Base-by-base conservation (phyloP, 768 basidiomycete species). In the Plicaturopsis crispa region DNA sequence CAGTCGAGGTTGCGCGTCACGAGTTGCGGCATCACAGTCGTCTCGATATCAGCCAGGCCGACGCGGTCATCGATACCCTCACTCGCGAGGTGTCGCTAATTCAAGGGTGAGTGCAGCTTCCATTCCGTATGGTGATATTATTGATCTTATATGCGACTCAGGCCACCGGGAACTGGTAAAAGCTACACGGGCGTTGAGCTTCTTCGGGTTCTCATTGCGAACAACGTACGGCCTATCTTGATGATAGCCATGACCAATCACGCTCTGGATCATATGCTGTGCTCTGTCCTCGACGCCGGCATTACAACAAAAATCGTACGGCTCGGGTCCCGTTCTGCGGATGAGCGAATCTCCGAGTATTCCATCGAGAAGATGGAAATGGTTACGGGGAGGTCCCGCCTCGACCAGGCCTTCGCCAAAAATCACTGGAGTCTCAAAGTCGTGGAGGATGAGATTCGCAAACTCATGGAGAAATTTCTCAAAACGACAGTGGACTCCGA, bases 161-260 rank as follows among this genome's bases (percentile, higher is more conserved):
- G 82, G 32, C 84, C 84, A 18, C 85, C 84, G 1, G 85, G 84
- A 1, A 86, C 84, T 0, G 85, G 84, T 44, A 85, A 82, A 78
- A 78, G 73, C 18, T 84, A 67, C 47, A 82, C 79, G 3, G 82
- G 78, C 1, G 69, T 78, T 4, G 80, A 88, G 51, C 63, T 88
- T 12, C 51, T 88, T 6, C 73, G 80, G 0, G 72, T 84, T 4
- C 60, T 88, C n/a, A 53, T 81, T 4, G 53, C 60, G 1, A 77
- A 73, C 48, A 44, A 64, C 8, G 55, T 78, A 36, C 57, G 62
- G 2, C 81, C 74, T 0, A 76, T 84, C 36, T 14, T 28, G 10
- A 28, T 28, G 26, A 28, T 28, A 28, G 26, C 26, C 26, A 8
- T 28, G 10, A 28, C 26, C 14, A 28, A 28, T 28, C 26, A 28